Evolutionary conservation across 2,329 filamentous ascomycete genomes (phyloP).

Genomic region (Biscogniauxia mediterranea): DNA sequence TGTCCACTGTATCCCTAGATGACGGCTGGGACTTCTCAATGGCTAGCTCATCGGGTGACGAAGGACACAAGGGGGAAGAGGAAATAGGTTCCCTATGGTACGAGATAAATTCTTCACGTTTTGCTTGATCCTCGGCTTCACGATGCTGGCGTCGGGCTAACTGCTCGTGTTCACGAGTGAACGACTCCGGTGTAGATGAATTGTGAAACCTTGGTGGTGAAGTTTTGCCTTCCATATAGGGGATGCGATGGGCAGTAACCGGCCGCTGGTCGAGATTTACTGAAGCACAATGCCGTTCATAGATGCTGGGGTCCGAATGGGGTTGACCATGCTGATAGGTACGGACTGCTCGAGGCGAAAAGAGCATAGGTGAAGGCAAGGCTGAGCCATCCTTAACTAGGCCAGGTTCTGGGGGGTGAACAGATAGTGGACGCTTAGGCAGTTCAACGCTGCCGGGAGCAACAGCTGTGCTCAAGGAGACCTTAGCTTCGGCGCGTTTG

Average conservation of each 20-base stretch:
- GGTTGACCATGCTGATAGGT: slow-evolving; percentile 44
- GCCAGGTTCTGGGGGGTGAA: slow-evolving; percentile 43
- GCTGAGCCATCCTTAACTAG: slow-evolving; percentile 25
- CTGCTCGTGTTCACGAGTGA: slow-evolving; percentile 37
- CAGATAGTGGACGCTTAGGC: slow-evolving; percentile 46
- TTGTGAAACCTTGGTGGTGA: slow-evolving; percentile 37
- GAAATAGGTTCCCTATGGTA: slow-evolving; percentile 10
- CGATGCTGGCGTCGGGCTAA: slow-evolving; percentile 33
- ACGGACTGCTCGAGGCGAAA: slow-evolving; percentile 38
- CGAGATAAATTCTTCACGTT: slow-evolving; percentile 26
- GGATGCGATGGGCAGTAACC: slow-evolving; percentile 45
- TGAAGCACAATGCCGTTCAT: slow-evolving; percentile 35
- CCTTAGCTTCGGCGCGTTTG: slow-evolving; percentile 62
- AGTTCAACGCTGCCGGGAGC: slow-evolving; percentile 60
- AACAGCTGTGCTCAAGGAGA: slow-evolving; percentile 60
- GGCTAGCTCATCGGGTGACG: slow-evolving; percentile 41
- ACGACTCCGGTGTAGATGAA: slow-evolving; percentile 40
- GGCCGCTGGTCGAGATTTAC: slow-evolving; percentile 45
- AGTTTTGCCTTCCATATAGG: slow-evolving; percentile 38
- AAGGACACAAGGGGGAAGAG: not conserved
- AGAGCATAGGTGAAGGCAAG: slow-evolving; percentile 38
- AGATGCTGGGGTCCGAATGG: slow-evolving; percentile 45
- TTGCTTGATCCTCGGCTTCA: slow-evolving; percentile 33
- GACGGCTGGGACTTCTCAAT: slow-evolving; percentile 30
- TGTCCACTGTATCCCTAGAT: slow-evolving; percentile 42